These are phyloP conservation scores for Gracilaria domingensis DNA, from an alignment of 23 red algal genomes.

Conservation along the genomic window DNA sequence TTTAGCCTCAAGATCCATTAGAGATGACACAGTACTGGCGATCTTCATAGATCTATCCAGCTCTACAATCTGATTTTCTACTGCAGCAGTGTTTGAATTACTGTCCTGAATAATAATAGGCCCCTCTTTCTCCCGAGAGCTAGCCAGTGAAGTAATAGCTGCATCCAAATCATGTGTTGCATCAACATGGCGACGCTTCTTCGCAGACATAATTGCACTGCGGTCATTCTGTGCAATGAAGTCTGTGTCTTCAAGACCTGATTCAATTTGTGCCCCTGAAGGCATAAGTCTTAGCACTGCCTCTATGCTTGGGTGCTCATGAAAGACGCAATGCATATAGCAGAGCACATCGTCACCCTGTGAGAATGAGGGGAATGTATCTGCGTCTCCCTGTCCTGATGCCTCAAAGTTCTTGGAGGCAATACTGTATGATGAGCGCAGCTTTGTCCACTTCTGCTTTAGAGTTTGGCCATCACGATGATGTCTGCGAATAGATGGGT, in stretches of 20 bases:
- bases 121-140: neutral
- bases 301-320: constrained; percentile 29
- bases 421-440: constrained; percentile 16
- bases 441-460: constrained; percentile 22
- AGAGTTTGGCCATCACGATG: constrained; percentile 5
- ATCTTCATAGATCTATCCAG: constrained; percentile 29
- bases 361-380: constrained; percentile 6
- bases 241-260: neutral
- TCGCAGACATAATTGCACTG: neutral
- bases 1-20: constrained; percentile 39
- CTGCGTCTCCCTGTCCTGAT: constrained; percentile 29
- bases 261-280: constrained; percentile 15
- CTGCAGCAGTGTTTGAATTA: neutral
- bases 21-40: constrained; percentile 25
- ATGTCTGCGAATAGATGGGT: neutral
- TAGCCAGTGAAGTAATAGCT: constrained; percentile 29
- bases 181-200: constrained; percentile 24
- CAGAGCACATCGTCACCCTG: constrained; percentile 26
- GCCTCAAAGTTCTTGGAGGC: constrained; percentile 10
- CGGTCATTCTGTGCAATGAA: neutral
- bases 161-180: constrained; percentile 9
- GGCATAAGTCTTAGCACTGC: neutral
- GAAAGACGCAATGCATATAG: constrained; percentile 49
- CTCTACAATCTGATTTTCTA: neutral
- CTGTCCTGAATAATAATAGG: constrained; percentile 35